Percentiles rank a stretch among this genome's conserved stretches.
Evolutionary conservation across 2,329 filamentous ascomycete genomes (phyloP).

Genomic region (Cladosporium velox): DNA sequence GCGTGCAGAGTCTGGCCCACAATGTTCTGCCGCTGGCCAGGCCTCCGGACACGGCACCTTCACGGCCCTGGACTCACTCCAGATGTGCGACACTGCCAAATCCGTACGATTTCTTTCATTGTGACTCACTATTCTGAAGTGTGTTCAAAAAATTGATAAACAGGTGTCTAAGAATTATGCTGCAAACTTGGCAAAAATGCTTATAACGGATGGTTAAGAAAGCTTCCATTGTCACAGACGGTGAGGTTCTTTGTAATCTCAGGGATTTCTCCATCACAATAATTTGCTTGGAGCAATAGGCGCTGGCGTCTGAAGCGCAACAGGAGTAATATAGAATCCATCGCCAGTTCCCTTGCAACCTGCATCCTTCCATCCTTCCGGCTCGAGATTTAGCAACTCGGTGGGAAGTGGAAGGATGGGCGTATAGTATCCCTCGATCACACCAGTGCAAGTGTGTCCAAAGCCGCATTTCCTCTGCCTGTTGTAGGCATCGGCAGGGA

Average conservation of each 20-base stretch:
- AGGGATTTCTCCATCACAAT: background rate
- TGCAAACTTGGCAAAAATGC: no score
- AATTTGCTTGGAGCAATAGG: background rate
- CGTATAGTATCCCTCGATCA: background rate
- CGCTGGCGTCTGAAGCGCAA: constrained; percentile 15
- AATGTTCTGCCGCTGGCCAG: background rate
- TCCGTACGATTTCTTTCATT: no score
- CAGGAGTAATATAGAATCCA: constrained; percentile 14
- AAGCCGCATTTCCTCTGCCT: constrained; percentile 9
- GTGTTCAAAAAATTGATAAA: no score
- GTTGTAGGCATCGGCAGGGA: constrained; percentile 1
- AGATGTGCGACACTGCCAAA: background rate
- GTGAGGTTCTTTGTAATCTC: no score
- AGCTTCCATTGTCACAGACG: no score
- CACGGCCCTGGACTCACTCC: background rate
- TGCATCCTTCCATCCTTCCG: background rate
- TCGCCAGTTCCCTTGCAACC: constrained; percentile 5
- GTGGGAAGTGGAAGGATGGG: constrained; percentile 3
- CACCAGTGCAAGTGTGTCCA: background rate
- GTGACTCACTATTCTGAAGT: no score
- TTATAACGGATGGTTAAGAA: no score
- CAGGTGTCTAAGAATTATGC: no score
- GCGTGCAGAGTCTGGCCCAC: no score
- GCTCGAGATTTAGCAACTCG: constrained; percentile 2
- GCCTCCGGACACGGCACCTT: background rate